Percentiles rank a stretch among this genome's conserved stretches.
phyloP scores from a whole-genome alignment of 495 filamentous ascomycete species.

The Aspergillus panamensis region DNA sequence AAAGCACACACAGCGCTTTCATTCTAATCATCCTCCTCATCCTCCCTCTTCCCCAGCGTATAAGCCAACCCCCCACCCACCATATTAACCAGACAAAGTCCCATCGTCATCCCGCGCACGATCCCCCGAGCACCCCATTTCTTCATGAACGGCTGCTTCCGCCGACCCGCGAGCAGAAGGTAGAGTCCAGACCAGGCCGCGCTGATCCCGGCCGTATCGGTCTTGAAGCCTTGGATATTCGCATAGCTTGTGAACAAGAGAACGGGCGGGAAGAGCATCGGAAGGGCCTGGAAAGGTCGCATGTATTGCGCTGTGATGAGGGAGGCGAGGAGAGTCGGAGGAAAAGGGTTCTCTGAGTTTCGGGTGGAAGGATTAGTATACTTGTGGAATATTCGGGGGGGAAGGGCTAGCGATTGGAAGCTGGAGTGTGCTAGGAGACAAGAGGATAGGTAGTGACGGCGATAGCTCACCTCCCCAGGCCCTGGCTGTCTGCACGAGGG shows the following conservation, averaged over 20 bases:
- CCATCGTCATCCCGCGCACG: slow-evolving; percentile 69
- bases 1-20: background rate
- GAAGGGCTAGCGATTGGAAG: no score
- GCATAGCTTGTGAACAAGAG: slow-evolving; percentile 86
- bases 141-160: slow-evolving; percentile 54
- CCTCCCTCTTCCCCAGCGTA: slow-evolving; percentile 55
- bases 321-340: slow-evolving; percentile 73
- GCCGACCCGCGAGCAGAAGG: slow-evolving; percentile 67
- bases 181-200: slow-evolving; percentile 88
- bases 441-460: no score
- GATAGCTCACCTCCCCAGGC: slow-evolving; percentile 69
- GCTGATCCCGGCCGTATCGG: slow-evolving; percentile 77
- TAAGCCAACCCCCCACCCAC: slow-evolving; percentile 70
- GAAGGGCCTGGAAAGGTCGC: slow-evolving; percentile 69
- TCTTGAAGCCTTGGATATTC: slow-evolving; percentile 71
- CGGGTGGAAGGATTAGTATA: background rate
- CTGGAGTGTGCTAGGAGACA: no score
- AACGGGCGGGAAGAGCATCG: slow-evolving; percentile 77
- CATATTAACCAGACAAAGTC: slow-evolving; percentile 64
- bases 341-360: slow-evolving; percentile 67
- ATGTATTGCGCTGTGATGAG: slow-evolving; percentile 73
- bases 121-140: slow-evolving; percentile 66
- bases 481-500: slow-evolving; percentile 48
- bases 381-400: background rate
- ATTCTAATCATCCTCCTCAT: slow-evolving; percentile 46